Evolutionary conservation across 1,139 yeast genomes (phyloP), one percentile per base, ranked within the genome.

Genomic region (Yamadazyma spencermartinsiae): DNA sequence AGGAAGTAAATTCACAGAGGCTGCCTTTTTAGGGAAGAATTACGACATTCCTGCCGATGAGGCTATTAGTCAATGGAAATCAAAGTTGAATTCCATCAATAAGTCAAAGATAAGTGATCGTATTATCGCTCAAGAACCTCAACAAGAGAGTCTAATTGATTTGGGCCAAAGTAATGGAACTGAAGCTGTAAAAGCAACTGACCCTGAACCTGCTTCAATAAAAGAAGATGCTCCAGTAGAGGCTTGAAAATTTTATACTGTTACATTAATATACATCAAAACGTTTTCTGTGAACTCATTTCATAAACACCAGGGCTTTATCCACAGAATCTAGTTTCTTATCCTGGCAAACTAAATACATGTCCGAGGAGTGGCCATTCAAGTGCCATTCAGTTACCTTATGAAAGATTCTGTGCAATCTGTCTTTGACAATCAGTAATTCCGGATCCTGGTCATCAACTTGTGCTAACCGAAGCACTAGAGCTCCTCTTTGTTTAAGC

Each of bases 1-100:
- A 56, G 78, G 89, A 43, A 87, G 79, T 37, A 79, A 95, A 58
- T 73, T 70, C 45, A 73, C 95, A 3, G 98, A 92, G 62, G 97
- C 97, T 20, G 79, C 96, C 3, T 61, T 92, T 43, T 76, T 92
- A 50, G 88, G 86, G 27, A 71, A 78, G 36, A 84, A 94, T 36
- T 92, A 88, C 58, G 83, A 85, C 27, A 74, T 76, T 28, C 63
- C 65, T 33, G 58, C 79, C 31, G 62, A 68, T 23, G 67, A 68
- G 24, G 64, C 79, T 23, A 74, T 86, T 34, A 65, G 66, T 21
- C 60, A 66, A 41, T 90, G 98, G 97, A 86, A 85, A 61, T 60
- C 68, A 10, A 62, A 71, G 32, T 72, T 90, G 45, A 56, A 43
- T 3, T 55, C 63, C 18, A 61, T 67, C 21, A 85, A 83, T 31